Conservation (phyloP, 352 stramenopile genomes). For the Phytophthora podocarpi region DNA sequence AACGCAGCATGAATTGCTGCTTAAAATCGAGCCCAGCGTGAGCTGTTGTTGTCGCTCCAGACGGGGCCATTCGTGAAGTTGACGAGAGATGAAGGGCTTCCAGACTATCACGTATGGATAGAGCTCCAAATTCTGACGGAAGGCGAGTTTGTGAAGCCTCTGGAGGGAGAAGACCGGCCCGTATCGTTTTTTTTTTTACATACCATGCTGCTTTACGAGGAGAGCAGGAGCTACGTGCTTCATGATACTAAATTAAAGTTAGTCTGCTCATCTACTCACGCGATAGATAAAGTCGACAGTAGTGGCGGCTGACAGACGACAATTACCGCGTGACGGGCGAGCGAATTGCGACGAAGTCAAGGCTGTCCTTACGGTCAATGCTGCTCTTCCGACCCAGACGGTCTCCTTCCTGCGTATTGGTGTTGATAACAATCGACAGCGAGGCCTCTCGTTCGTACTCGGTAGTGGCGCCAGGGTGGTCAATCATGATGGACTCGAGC, state of each 20-base stretch:
- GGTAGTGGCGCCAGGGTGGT: not conserved
- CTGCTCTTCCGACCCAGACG: constrained; percentile 16
- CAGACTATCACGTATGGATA: too few relatives aligned
- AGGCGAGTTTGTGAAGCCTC: too few relatives aligned
- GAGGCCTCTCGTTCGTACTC: constrained; percentile 21
- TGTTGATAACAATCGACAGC: constrained; percentile 24
- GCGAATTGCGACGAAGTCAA: constrained; percentile 23
- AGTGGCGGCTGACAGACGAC: not conserved
- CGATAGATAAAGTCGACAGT: not conserved
- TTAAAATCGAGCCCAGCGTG: too few relatives aligned
- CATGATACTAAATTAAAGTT: not conserved
- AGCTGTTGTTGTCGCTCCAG: too few relatives aligned
- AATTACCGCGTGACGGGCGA: constrained; percentile 14
- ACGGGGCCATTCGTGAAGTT: too few relatives aligned
- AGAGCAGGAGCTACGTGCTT: too few relatives aligned
- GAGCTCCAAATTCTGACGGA: too few relatives aligned
- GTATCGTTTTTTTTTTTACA: too few relatives aligned
- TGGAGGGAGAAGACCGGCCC: too few relatives aligned
- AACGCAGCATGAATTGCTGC: too few relatives aligned
- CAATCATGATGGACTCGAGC: constrained; percentile 8
- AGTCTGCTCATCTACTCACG: not conserved
- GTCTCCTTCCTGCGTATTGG: not conserved
- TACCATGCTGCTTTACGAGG: too few relatives aligned
- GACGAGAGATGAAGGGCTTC: too few relatives aligned
- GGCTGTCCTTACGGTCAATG: constrained; percentile 14